Percentiles rank a stretch among this genome's conserved stretches.
These are phyloP conservation scores for Boletus semigastroideus DNA, from an alignment of 1,284 basidiomycete species.

Conservation along the genomic window DNA sequence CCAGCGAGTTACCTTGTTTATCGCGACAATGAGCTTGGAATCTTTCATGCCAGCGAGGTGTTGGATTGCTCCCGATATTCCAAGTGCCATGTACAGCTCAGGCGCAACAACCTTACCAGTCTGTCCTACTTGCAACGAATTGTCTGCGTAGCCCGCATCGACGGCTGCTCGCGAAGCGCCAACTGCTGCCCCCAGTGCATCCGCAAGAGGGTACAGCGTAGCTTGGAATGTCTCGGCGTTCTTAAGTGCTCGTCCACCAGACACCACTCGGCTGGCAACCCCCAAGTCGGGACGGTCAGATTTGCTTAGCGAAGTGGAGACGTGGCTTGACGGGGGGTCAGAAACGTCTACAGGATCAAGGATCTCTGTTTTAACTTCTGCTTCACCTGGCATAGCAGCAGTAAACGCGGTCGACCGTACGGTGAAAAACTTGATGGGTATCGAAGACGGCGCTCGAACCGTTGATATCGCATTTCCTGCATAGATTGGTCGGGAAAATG, in stretches of 20 bases:
- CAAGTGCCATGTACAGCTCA: conserved; percentile 93
- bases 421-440: conserved; percentile 92
- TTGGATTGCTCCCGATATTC: conserved; percentile 97
- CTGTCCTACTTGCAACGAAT: conserved; percentile 97
- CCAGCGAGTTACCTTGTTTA: conserved; percentile 78
- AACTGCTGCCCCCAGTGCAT: conserved; percentile 91
- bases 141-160: conserved; percentile 98
- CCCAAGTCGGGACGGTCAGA: conserved; percentile 94
- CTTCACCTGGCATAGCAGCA: conserved; percentile 57
- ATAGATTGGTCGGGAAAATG: conserved; percentile 94
- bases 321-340: conserved; percentile 68
- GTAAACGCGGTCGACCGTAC: conserved; percentile 94
- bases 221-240: conserved; percentile 89
- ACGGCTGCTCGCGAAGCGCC: conserved; percentile 98
- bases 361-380: conserved; percentile 55
- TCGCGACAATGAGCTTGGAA: conserved; percentile 96
- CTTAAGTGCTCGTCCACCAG: conserved; percentile 95
- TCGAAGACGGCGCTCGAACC: conserved; percentile 72
- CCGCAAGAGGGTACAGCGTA: conserved; percentile 88
- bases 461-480: conserved; percentile 98
- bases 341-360: conserved; percentile 68
- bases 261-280: conserved; percentile 86
- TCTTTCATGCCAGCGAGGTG: conserved; percentile 99
- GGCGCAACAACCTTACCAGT: conserved; percentile 97
- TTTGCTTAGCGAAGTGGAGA: conserved; percentile 85